Evolutionary conservation across 192 early-diverging fungal species (phyloP).

Genomic region (Backusella westeae): DNA sequence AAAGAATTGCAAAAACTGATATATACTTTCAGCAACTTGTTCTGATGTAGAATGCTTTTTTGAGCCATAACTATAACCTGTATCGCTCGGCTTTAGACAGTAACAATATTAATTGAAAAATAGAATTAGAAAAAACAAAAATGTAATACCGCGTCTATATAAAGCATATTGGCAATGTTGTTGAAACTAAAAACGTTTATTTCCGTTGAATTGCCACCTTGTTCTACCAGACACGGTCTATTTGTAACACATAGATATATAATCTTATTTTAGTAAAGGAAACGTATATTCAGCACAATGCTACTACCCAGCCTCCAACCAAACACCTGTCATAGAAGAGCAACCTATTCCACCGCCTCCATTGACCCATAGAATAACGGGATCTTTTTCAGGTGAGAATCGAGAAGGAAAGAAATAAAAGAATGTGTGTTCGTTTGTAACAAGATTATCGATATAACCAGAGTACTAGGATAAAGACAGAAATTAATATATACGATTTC

Average conservation of each 20-base stretch:
- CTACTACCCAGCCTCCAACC: constrained; percentile 66
- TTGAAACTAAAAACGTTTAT: constrained; percentile 8
- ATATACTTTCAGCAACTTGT: constrained; percentile 79
- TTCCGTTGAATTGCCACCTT: constrained; percentile 3
- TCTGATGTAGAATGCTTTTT: constrained; percentile 65
- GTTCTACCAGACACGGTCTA: constrained; percentile 7
- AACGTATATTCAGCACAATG: not conserved
- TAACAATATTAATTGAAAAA: not conserved
- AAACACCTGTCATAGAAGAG: constrained; percentile 70
- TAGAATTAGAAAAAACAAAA: not conserved
- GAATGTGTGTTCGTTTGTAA: constrained; percentile 70
- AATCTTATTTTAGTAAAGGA: not conserved
- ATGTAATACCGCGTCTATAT: not conserved
- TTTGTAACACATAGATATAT: not conserved
- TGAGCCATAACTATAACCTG: constrained; percentile 86
- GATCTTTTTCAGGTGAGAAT: constrained; percentile 67
- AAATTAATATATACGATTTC: not conserved
- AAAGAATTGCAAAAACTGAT: constrained; percentile 92
- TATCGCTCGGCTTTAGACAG: constrained; percentile 68
- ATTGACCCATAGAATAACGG: constrained; percentile 58
- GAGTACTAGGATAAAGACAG: not conserved
- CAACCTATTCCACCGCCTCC: constrained; percentile 68
- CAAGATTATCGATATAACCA: constrained; percentile 10
- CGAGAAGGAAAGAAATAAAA: constrained; percentile 95
- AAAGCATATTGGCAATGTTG: constrained; percentile 3